These are phyloP conservation scores for Garcia nutans DNA, from an alignment of 345 rosid genomes.

Conservation along the genomic window DNA sequence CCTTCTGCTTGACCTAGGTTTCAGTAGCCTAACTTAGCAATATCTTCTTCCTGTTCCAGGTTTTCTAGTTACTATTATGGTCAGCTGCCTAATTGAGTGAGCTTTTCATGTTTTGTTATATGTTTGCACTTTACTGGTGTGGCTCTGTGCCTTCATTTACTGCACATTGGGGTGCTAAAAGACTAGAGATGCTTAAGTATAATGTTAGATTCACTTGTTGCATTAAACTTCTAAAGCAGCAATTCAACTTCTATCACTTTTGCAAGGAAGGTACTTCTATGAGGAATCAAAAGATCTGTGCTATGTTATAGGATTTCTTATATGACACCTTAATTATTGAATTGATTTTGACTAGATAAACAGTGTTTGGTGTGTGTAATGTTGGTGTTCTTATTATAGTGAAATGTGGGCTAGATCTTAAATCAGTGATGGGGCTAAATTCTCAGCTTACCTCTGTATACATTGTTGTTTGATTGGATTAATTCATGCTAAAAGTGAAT, in stretches of 20 bases:
- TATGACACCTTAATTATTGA: neutral
- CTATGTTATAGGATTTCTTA: neutral
- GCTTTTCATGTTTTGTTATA: neutral
- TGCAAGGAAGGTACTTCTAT: neutral
- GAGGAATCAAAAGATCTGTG: neutral
- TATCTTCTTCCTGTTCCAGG: neutral
- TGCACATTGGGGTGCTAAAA: neutral
- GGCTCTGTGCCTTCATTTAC: neutral
- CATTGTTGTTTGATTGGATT: neutral
- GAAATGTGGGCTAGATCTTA: neutral
- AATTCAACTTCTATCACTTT: neutral
- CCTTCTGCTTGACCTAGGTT: neutral
- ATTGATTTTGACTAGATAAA: neutral
- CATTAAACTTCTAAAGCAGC: neutral
- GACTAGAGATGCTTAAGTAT: neutral
- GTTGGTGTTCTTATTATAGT: neutral
- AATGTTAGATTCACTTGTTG: neutral
- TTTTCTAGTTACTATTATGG: neutral
- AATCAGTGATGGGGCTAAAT: neutral
- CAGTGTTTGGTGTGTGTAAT: neutral
- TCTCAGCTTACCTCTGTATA: neutral
- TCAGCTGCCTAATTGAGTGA: neutral
- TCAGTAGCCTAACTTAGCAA: neutral
- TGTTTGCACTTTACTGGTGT: neutral
- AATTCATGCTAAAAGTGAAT: neutral